These are phyloP conservation scores for Ampelocalamus luodianensis DNA, from an alignment of 176 grass and related monocot species.

Conservation along the genomic window DNA sequence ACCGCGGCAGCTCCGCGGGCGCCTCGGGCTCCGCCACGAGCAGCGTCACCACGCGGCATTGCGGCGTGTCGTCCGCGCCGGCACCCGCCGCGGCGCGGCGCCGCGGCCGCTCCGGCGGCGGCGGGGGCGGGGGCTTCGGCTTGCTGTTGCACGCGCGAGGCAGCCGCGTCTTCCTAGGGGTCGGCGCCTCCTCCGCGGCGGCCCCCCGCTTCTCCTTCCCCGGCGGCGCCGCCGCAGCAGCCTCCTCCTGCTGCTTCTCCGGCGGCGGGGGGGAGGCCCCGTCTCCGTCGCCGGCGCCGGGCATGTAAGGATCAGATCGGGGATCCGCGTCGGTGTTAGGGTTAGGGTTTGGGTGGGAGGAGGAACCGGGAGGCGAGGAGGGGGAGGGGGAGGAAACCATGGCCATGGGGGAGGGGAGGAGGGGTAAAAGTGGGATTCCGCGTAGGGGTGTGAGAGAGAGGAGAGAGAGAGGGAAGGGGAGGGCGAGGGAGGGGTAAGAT, in stretches of 20 bases:
- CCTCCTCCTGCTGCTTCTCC: slow-evolving; percentile 30
- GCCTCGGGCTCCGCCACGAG: slow-evolving; percentile 73
- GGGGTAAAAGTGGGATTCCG: slow-evolving; percentile 68
- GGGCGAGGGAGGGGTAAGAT: slow-evolving; percentile 1
- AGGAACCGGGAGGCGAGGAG: slow-evolving; percentile 44
- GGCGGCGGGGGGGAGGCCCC: slow-evolving; percentile 12
- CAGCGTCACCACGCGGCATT: slow-evolving; percentile 77
- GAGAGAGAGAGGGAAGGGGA: background rate
- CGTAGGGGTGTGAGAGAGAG: background rate
- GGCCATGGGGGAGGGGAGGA: slow-evolving; percentile 45
- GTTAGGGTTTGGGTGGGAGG: slow-evolving; percentile 53
- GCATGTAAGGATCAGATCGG: slow-evolving; percentile 43
- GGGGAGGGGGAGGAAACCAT: slow-evolving; percentile 32
- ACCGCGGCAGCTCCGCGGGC: slow-evolving; percentile 70
- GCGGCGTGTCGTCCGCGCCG: slow-evolving; percentile 57
- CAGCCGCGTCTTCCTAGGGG: slow-evolving; percentile 62
- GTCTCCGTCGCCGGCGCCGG: slow-evolving; percentile 15
- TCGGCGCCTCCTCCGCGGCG: slow-evolving; percentile 25
- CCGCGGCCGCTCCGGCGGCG: slow-evolving; percentile 56
- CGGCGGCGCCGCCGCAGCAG: background rate
- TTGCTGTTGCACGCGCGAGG: slow-evolving; percentile 86
- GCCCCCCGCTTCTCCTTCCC: slow-evolving; percentile 12
- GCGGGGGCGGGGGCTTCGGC: slow-evolving; percentile 44
- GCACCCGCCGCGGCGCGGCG: slow-evolving; percentile 55
- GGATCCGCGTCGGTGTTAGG: slow-evolving; percentile 37